Evolutionary conservation across 1,139 yeast species (phyloP).

Genomic region (Candida pseudoviswanathii): DNA sequence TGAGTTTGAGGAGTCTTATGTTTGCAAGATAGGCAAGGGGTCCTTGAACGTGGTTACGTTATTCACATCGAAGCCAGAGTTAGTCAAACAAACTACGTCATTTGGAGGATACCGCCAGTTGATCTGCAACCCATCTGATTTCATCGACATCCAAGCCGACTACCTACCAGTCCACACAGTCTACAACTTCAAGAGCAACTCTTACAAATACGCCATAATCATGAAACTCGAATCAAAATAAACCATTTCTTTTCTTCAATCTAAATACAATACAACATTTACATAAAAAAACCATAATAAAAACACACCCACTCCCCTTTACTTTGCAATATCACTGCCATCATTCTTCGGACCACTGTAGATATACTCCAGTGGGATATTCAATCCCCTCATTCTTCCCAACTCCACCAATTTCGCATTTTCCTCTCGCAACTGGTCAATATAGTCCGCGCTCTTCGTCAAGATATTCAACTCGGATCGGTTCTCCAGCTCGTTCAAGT

Average conservation of each 20-base stretch:
- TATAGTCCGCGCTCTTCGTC: conserved; percentile 50
- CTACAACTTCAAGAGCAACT: conserved; percentile 22
- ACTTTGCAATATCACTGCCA: conserved; percentile 20
- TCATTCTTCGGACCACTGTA: conserved; percentile 40
- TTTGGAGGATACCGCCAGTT: conserved; percentile 13
- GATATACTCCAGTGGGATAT: conserved; percentile 37
- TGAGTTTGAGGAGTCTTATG: conserved; percentile 14
- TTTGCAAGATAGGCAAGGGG: conserved; percentile 17
- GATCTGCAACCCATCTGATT: conserved; percentile 8
- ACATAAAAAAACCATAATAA: neutral
- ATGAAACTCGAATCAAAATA: conserved; percentile 21
- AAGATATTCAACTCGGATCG: conserved; percentile 48
- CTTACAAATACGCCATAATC: conserved; percentile 24
- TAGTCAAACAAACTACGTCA: conserved; percentile 12
- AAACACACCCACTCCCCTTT: neutral
- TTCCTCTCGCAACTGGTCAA: conserved; percentile 43
- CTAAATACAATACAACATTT: neutral
- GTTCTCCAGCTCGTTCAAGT: conserved; percentile 44
- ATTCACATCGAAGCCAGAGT: conserved; percentile 20
- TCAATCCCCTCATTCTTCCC: conserved; percentile 39
- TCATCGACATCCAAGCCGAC: conserved; percentile 17
- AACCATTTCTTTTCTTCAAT: neutral
- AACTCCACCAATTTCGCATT: conserved; percentile 37
- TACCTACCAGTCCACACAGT: conserved; percentile 29
- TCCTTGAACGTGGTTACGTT: conserved; percentile 13